Base-by-base conservation (phyloP, 805 yeast species). In the Candida palmyrensis region DNA sequence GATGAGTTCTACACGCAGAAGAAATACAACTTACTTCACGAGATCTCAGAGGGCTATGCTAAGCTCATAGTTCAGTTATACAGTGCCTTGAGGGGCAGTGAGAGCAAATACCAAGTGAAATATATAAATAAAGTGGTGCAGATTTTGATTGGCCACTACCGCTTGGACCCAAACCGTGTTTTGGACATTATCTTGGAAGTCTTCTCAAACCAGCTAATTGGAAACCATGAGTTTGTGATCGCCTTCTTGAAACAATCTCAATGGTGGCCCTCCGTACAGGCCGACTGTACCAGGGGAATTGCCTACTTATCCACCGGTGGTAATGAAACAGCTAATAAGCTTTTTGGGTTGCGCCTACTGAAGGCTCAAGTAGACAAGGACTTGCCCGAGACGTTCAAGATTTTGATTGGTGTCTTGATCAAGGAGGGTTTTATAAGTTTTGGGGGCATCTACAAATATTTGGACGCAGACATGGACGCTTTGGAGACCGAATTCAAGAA, bases 21-120 rank as follows among this genome's bases (percentile, higher is more conserved):
- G 48, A 75, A 79, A 42, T 86, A 65, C 58, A 82, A 83, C 37
- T 59, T 87, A 12, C 46, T 85, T 6, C 74, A 77, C 31, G 96
- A 89, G 53, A 82, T 82, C 40, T 62, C 77, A 16, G 87, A 82
- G 48, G 97, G 96, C 1, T 88, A 75, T 55, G 56, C 94, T 9
- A 79, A 77, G 43, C 59, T 84, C 20, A 52, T 77, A 1, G 67
- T 68, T 2, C 75, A 79, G 30, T 40, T 82, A 9, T 53, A 60
- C 34, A 40, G 55, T 2, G 65, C 76, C 1, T 58, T 72, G 33
- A 45, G 48, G 17, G 22, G 38, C 14, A 63, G 67, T 21, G 57
- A 60, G 3, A 54, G 71, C 6, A 40, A 46, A 3, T 58, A 47
- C 25, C 69, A 73, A 44, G 57, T 75, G 1, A 56, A 61, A 1